These are phyloP conservation scores for Phytophthora hibernalis DNA, from an alignment of 352 stramenopile species.

Conservation along the genomic window DNA sequence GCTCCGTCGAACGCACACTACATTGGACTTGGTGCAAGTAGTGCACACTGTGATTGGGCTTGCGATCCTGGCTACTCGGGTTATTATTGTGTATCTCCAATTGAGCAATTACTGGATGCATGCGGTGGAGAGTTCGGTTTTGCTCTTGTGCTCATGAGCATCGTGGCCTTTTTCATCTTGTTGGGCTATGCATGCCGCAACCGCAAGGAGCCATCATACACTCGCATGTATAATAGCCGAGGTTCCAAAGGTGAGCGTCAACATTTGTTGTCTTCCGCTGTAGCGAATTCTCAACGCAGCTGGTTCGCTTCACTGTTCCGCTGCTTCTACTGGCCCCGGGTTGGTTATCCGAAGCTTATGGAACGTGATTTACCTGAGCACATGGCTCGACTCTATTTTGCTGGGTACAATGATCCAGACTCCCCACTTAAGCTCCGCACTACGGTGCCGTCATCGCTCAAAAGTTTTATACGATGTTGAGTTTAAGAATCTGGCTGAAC, in stretches of 20 bases:
- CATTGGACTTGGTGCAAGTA: constrained; percentile 51
- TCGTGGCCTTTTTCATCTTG: constrained; percentile 74
- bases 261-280: constrained; percentile 66
- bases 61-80: constrained; percentile 83
- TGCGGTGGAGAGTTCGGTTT: constrained; percentile 82
- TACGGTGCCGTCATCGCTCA: constrained; percentile 62
- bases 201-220: constrained; percentile 72
- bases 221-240: constrained; percentile 57
- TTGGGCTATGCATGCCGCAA: constrained; percentile 77
- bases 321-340: constrained; percentile 79
- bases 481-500: constrained; percentile 67
- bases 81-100: constrained; percentile 72
- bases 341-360: constrained; percentile 81
- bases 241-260: constrained; percentile 64
- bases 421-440: constrained; percentile 64
- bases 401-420: constrained; percentile 68
- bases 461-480: constrained; percentile 76
- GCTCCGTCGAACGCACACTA: constrained; percentile 79
- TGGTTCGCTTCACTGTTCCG: constrained; percentile 65
- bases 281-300: constrained; percentile 60
- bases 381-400: constrained; percentile 82
- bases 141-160: constrained; percentile 68
- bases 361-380: constrained; percentile 83
- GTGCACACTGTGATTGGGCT: constrained; percentile 66
- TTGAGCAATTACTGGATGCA: constrained; percentile 78